Percentiles rank a stretch among this genome's conserved stretches.
These are phyloP conservation scores for Monosporozyma yasuniensis DNA, from an alignment of 805 yeast genomes.

Conservation along the genomic window DNA sequence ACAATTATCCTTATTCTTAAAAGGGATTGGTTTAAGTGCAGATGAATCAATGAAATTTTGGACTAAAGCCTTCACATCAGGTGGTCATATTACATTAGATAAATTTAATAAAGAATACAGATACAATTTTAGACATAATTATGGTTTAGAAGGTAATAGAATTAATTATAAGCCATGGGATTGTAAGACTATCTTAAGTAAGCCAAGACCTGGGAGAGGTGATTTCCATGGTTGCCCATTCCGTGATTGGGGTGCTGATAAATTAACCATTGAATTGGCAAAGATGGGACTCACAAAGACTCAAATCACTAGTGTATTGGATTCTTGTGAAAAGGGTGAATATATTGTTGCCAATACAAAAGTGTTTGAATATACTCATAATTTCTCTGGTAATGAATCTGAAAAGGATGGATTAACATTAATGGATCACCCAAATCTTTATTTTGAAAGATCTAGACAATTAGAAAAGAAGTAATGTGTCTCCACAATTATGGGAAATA, in stretches of 20 bases:
- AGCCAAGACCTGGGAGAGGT: slow-evolving; percentile 56
- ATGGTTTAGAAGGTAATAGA: slow-evolving; percentile 87
- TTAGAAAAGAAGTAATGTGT: slow-evolving; percentile 33
- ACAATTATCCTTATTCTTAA: slow-evolving; percentile 75
- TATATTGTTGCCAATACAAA: slow-evolving; percentile 84
- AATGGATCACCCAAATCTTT: slow-evolving; percentile 80
- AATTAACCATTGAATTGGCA: slow-evolving; percentile 45
- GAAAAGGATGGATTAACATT: slow-evolving; percentile 46
- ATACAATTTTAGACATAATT: slow-evolving; percentile 80
- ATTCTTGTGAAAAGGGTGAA: slow-evolving; percentile 57
- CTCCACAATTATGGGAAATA: slow-evolving; percentile 7
- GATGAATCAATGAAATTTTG: slow-evolving; percentile 88
- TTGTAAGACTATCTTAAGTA: slow-evolving; percentile 66
- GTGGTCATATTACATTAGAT: slow-evolving; percentile 49
- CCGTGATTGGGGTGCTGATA: slow-evolving; percentile 61
- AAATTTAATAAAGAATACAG: slow-evolving; percentile 80
- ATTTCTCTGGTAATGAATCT: slow-evolving; percentile 24
- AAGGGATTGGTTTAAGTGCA: slow-evolving; percentile 78
- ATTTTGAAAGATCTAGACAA: slow-evolving; percentile 68
- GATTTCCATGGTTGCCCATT: slow-evolving; percentile 94
- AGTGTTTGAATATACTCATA: slow-evolving; percentile 63
- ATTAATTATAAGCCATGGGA: slow-evolving; percentile 80
- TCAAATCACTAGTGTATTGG: slow-evolving; percentile 52
- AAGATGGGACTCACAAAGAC: slow-evolving; percentile 42
- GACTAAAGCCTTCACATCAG: slow-evolving; percentile 55